Evolutionary conservation across 1,284 basidiomycete species (phyloP).

Genomic region (Phaffia rhodozyma): DNA sequence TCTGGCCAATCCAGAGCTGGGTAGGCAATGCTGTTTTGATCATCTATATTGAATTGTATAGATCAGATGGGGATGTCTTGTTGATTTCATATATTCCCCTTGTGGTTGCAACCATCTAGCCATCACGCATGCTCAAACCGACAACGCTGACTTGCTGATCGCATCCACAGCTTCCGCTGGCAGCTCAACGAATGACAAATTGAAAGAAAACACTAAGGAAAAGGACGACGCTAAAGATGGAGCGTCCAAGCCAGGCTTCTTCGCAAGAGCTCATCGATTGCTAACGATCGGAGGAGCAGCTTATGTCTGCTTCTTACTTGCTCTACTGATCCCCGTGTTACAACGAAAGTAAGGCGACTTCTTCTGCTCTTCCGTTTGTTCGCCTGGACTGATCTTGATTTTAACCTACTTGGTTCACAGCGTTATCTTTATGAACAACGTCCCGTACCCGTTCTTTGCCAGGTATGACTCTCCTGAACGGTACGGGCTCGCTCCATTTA

Average conservation of each 20-base stretch:
- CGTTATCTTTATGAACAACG: constrained; percentile 52
- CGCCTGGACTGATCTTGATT: neutral
- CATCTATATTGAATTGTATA: too few relatives aligned
- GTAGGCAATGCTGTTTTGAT: too few relatives aligned
- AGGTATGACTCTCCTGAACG: constrained; percentile 55
- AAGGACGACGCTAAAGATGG: too few relatives aligned
- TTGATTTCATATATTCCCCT: neutral
- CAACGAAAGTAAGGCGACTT: constrained; percentile 55
- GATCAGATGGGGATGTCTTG: neutral
- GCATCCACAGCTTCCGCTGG: neutral
- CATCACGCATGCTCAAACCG: neutral
- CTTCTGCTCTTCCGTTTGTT: constrained; percentile 10
- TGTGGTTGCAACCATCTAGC: neutral
- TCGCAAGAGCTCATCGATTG: constrained; percentile 16
- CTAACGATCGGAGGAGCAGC: constrained; percentile 37
- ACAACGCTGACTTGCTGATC: neutral
- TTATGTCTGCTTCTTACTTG: constrained; percentile 46
- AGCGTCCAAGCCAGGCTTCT: neutral
- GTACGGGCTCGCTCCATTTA: constrained; percentile 71
- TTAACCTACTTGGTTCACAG: constrained; percentile 27
- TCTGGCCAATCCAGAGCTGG: too few relatives aligned
- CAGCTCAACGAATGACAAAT: neutral
- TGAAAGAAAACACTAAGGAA: too few relatives aligned
- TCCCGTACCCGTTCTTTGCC: constrained; percentile 52
- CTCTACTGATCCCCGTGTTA: constrained; percentile 50